Base-by-base conservation (phyloP, 1,284 basidiomycete genomes). In the Trametes pubescens region DNA sequence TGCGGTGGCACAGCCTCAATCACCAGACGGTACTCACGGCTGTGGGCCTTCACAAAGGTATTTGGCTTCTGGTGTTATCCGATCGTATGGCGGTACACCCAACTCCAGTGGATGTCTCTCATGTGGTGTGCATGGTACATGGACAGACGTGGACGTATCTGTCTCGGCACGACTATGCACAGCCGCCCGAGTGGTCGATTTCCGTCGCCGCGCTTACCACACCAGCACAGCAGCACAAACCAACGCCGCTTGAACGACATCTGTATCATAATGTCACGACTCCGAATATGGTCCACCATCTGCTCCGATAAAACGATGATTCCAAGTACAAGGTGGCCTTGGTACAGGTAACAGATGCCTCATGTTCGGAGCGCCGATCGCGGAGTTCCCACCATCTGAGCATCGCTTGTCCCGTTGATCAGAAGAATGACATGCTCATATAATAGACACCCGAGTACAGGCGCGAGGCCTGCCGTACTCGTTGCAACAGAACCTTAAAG, bases 371-470 rank as follows among this genome's bases (percentile, higher is more conserved):
- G 24, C 48, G 29, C 48, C 18, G 13, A 32, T 29, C 18, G 49
- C 18, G 29, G 26, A n/a, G 16, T 29, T n/a, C 32, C 47, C 47
- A 32, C 47, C 16, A 29, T 9, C 29, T 34, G 32, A 9, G 29
- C 29, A 34, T 51, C 49, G 29, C 49, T n/a, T 51, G 49, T 51
- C 29, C 29, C n/a, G 18, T 32, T 34, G 29, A 51, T 51, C 49
- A 51, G 49, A 51, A 51, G 32, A 11, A 51, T 13, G 34, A n/a
- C 10, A 13, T 8, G 6, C 18, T 34, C 18, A n/a, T 21, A 34
- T 13, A 34, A 7, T 26, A 2, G 46, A 11, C 22, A 51, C 49
- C 49, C 29, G 18, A n/a, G 6, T 24, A 34, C 16, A 34, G 29
- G 5, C 9, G 7, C 13, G 44, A n/a, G 7, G 9, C 21, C 21